Evolutionary conservation across 345 rosid species (phyloP).

Genomic region (Streptanthus diversifolius): DNA sequence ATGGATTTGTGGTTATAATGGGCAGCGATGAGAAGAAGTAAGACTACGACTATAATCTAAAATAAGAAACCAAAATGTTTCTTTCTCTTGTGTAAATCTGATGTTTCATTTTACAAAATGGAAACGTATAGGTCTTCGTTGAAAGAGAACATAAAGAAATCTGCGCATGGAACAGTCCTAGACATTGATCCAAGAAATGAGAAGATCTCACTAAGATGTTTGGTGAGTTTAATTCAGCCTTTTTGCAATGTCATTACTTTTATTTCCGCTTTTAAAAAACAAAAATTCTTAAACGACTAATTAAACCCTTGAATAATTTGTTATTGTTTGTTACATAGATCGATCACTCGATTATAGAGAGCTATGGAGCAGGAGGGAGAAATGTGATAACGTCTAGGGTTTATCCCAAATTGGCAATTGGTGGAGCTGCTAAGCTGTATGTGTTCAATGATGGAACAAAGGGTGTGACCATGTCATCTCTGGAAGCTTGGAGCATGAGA

Average conservation of each 20-base stretch:
- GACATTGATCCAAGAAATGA: constrained; percentile 41
- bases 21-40: neutral
- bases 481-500: constrained; percentile 64
- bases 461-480: constrained; percentile 34
- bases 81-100: no score
- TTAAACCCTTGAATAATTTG: neutral
- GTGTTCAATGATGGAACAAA: constrained; percentile 49
- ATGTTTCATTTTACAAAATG: neutral
- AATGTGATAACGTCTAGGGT: constrained; percentile 55
- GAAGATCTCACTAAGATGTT: constrained; percentile 50
- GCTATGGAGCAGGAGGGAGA: constrained; percentile 53
- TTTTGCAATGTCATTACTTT: neutral
- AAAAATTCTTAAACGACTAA: no score
- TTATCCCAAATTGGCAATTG: constrained; percentile 47
- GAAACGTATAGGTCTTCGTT: constrained; percentile 50
- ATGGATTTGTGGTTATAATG: neutral
- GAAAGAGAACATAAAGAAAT: constrained; percentile 29
- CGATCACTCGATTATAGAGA: constrained; percentile 48
- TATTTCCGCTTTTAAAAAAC: neutral
- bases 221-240: constrained; percentile 29
- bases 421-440: constrained; percentile 32
- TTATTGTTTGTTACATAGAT: constrained; percentile 28
- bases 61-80: neutral
- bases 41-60: neutral
- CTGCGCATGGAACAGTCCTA: constrained; percentile 41